Evolutionary conservation across 2,329 filamentous ascomycete genomes (phyloP).

Genomic region (Neonectria ditissima): DNA sequence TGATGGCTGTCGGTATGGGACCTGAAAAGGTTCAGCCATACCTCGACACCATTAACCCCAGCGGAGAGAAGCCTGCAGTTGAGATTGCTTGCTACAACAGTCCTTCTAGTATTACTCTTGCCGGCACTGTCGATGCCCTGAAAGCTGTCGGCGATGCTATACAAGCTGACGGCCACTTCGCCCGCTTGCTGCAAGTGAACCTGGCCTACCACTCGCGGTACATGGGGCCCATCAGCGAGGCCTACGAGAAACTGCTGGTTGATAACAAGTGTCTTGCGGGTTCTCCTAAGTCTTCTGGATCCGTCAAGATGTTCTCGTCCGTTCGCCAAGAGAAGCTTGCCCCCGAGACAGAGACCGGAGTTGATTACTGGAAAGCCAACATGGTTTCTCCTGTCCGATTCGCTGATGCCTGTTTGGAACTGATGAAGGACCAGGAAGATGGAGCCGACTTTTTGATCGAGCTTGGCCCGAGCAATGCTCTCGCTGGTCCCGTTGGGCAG

Average conservation of each 20-base stretch:
- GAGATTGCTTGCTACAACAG: conserved; percentile 24
- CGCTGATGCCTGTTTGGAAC: conserved; percentile 46
- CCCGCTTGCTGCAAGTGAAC: conserved; percentile 18
- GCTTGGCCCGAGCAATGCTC: conserved; percentile 44
- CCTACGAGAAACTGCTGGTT: conserved; percentile 28
- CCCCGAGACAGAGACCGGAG: conserved; percentile 1
- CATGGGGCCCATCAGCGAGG: conserved; percentile 14
- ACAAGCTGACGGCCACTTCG: conserved; percentile 18
- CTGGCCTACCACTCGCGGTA: conserved; percentile 19
- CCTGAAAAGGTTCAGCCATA: conserved; percentile 16
- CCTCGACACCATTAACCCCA: conserved; percentile 13
- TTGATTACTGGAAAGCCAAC: conserved; percentile 54
- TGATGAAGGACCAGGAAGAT: conserved; percentile 31
- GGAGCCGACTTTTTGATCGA: conserved; percentile 43
- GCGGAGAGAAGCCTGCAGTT: conserved; percentile 5
- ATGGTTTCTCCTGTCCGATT: conserved; percentile 53
- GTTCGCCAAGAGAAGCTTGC: conserved; percentile 15
- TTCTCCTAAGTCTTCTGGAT: conserved; percentile 11
- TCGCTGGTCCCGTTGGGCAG: conserved; percentile 42
- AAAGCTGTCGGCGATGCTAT: conserved; percentile 13
- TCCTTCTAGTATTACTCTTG: conserved; percentile 17
- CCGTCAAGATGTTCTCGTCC: conserved; percentile 21
- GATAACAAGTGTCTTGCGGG: conserved; percentile 15
- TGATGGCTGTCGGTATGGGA: conserved; percentile 23
- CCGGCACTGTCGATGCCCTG: conserved; percentile 14